Evolutionary conservation across 2,329 filamentous ascomycete genomes (phyloP).

Genomic region (Xylariaceae sp.): DNA sequence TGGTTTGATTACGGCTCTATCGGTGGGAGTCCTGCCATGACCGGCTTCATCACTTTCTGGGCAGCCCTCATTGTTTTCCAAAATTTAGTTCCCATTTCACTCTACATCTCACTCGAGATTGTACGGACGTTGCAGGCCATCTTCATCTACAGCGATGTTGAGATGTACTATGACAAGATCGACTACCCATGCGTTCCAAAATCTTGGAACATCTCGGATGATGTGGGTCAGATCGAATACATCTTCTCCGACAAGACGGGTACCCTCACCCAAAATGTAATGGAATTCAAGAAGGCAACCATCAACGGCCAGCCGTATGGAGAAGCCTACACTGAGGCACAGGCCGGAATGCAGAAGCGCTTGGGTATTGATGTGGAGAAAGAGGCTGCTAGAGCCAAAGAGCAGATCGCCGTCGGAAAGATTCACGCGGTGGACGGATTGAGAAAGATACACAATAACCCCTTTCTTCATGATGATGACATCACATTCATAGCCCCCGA

Average conservation of each 20-base stretch:
- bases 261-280: slow-evolving; percentile 87
- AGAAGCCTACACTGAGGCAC: slow-evolving; percentile 96
- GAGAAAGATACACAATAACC: slow-evolving; percentile 81
- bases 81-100: slow-evolving; percentile 96
- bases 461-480: slow-evolving; percentile 85
- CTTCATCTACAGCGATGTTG: slow-evolving; percentile 95
- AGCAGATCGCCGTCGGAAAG: slow-evolving; percentile 80
- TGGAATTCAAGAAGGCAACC: slow-evolving; percentile 99
- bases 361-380: slow-evolving; percentile 84
- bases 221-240: slow-evolving; percentile 97
- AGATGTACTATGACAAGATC: slow-evolving; percentile 96
- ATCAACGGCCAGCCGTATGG: slow-evolving; percentile 96
- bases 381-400: slow-evolving; percentile 71
- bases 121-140: slow-evolving; percentile 90
- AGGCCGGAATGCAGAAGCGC: slow-evolving; percentile 93
- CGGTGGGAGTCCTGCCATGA: slow-evolving; percentile 72
- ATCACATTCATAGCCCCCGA: slow-evolving; percentile 91
- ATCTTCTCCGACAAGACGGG: slow-evolving; percentile 97
- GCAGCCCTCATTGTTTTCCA: slow-evolving; percentile 93
- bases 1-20: slow-evolving; percentile 88
- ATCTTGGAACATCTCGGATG: slow-evolving; percentile 98
- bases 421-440: slow-evolving; percentile 71
- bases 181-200: slow-evolving; percentile 96
- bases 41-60: slow-evolving; percentile 97
- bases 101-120: slow-evolving; percentile 97